A percentile compares a stretch with the other conserved stretches of the same genome.
Evolutionary conservation across 768 basidiomycete species (phyloP).

Genomic region (Lactarius akahatsu): DNA sequence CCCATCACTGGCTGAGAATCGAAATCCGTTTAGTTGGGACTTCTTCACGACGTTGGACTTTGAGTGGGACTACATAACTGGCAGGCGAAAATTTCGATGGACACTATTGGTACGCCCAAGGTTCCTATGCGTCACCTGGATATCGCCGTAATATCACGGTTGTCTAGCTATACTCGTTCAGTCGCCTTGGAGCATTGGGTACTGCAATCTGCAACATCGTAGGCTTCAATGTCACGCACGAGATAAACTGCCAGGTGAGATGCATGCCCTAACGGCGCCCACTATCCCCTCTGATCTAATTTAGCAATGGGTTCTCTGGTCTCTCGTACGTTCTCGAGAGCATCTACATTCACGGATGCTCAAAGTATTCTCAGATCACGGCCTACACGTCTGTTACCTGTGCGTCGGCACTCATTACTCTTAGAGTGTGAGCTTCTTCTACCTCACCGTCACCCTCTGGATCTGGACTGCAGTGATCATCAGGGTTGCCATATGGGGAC

Average conservation of each 20-base stretch:
- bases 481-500: constrained; percentile 16
- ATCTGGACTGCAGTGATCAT: neutral
- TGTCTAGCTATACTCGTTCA: constrained; percentile 12
- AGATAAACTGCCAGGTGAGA: constrained; percentile 22
- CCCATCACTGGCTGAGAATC: neutral
- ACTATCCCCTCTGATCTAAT: neutral
- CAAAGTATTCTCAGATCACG: neutral
- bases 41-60: constrained; percentile 14
- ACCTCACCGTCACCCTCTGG: neutral
- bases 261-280: neutral
- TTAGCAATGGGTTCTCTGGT: constrained; percentile 4
- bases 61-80: constrained; percentile 11
- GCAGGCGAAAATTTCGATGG: constrained; percentile 14
- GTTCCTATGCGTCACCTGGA: too few species aligned
- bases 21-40: constrained; percentile 14
- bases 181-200: constrained; percentile 10
- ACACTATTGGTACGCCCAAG: constrained; percentile 12
- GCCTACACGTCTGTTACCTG: constrained; percentile 5
- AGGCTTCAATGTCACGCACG: neutral
- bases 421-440: constrained; percentile 15
- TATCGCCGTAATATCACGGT: neutral
- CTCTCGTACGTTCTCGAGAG: constrained; percentile 10
- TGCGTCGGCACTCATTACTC: constrained; percentile 13
- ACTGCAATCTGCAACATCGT: constrained; percentile 6
- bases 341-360: neutral